Base-by-base conservation (phyloP, 305 asterid genomes). In the Fraxinus nigra region DNA sequence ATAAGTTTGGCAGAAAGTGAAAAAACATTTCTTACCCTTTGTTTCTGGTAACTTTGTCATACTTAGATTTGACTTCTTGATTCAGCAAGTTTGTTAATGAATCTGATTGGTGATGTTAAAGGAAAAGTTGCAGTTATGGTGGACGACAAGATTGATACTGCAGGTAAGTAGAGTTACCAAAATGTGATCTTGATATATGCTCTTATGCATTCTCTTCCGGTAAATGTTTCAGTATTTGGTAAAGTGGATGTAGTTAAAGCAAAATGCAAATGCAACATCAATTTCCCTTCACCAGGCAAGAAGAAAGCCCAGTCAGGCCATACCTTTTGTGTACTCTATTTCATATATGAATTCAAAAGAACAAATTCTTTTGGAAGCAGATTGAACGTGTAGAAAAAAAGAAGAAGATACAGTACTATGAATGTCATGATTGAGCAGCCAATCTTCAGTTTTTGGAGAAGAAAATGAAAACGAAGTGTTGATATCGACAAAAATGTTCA, bases 91-190 rank as follows among this genome's bases (percentile, higher is more conserved):
- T 4, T 28, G 37, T 82, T 93, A 78, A 91, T 93, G 98, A 93
- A 93, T 87, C 86, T 93, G 87, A 93, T 93, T 78, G 97, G 98
- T 84, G 98, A 93, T 84, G 98, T 93, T 72, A 88, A 89, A 86
- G 98, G 98, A 73, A 93, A 93, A 88, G 93, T 93, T 85, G 95
- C 97, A 5, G 97, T 92, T 63, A 92, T 93, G 97, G 89, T 93
- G 79, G 98, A 93, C 88, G 98, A 93, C 90, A 92, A 93, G 97
- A 93, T 94, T 82, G 98, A 94, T 87, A 94, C 97, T 5, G 97
- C 98, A 72, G 97, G 97, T 93, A 83, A 75, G 87, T 85, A 82
- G 43, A 75, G 28, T 10, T 81, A 37, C 56, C 59, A 74, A 38
- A 75, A 46, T 16, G 43, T 81, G 37, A 35, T 37, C 35, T 51